phyloP scores from a whole-genome alignment of 2,329 filamentous ascomycete species.

The Alternaria gansuensis region DNA sequence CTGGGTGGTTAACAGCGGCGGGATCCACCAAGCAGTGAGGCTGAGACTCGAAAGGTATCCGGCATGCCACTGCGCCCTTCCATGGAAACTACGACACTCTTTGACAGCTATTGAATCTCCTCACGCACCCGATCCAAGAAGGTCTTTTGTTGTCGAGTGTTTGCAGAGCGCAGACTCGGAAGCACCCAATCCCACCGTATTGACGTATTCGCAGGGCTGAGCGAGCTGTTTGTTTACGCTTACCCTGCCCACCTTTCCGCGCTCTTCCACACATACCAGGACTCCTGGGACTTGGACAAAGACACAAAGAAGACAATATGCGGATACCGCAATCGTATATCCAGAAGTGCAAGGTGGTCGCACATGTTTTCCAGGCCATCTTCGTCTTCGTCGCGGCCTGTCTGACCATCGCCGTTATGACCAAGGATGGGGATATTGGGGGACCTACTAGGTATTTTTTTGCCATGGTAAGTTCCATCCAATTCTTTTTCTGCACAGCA shows the following conservation, averaged over 20 bases:
- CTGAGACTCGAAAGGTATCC: constrained; percentile 26
- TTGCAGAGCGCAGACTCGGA: constrained; percentile 6
- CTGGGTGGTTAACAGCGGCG: constrained; percentile 11
- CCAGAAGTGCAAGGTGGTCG: constrained; percentile 64
- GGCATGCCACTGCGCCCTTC: constrained; percentile 1
- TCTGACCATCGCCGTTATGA: constrained; percentile 67
- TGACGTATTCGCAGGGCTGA: constrained; percentile 7
- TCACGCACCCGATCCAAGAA: neutral
- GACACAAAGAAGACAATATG: constrained; percentile 44
- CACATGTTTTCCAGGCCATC: constrained; percentile 64
- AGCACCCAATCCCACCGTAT: neutral
- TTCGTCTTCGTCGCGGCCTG: constrained; percentile 67
- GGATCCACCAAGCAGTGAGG: constrained; percentile 25
- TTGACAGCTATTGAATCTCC: neutral
- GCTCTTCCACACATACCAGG: constrained; percentile 7
- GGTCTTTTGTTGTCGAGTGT: neutral
- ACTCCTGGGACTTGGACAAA: neutral
- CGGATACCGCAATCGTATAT: constrained; percentile 58
- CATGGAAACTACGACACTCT: constrained; percentile 5
- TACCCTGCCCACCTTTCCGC: constrained; percentile 3
- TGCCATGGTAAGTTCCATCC: constrained; percentile 60
- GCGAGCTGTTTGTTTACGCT: constrained; percentile 10
- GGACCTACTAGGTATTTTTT: constrained; percentile 66
- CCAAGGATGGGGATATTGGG: constrained; percentile 62
- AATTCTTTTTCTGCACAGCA: neutral